A percentile compares a stretch with the other conserved stretches of the same genome.
phyloP scores from a whole-genome alignment of 2,329 filamentous ascomycete genomes.

The Gaeumannomyces tritici region DNA sequence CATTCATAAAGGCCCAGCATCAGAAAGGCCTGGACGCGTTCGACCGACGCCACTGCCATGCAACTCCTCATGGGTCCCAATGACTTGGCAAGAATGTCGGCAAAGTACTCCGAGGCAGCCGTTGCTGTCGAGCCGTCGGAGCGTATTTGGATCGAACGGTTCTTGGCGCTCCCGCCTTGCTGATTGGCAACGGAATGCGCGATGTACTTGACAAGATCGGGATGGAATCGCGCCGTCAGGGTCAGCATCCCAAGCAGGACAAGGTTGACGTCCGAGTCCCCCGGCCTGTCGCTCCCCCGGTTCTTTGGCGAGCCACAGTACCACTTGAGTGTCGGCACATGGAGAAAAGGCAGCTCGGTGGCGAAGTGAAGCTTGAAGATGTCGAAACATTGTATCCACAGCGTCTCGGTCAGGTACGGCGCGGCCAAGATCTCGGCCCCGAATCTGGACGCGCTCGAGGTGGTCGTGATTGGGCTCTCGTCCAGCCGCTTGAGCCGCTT shows the following conservation, averaged over 20 bases:
- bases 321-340: constrained; percentile 50
- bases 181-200: constrained; percentile 25
- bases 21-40: constrained; percentile 56
- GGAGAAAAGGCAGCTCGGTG: constrained; percentile 63
- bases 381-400: constrained; percentile 62
- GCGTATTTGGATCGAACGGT: constrained; percentile 22
- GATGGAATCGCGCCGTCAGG: constrained; percentile 60
- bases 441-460: constrained; percentile 22
- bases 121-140: constrained; percentile 42
- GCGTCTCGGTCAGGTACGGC: constrained; percentile 48
- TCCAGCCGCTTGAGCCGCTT: constrained; percentile 37
- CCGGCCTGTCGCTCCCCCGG: constrained; percentile 7
- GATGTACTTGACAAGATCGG: constrained; percentile 46
- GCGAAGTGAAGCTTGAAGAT: constrained; percentile 64
- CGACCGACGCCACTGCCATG: constrained; percentile 44
- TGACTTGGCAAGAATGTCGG: constrained; percentile 43
- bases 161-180: constrained; percentile 22
- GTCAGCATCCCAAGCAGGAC: constrained; percentile 58
- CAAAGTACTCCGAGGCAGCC: constrained; percentile 55
- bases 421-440: constrained; percentile 53
- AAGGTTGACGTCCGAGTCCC: constrained; percentile 40
- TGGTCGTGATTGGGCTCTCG: constrained; percentile 28
- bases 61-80: constrained; percentile 35
- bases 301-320: constrained; percentile 26
- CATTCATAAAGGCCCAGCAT: constrained; percentile 67